These are phyloP conservation scores for Blastomyces gilchristii DNA, from an alignment of 2,329 filamentous ascomycete species.

Conservation along the genomic window DNA sequence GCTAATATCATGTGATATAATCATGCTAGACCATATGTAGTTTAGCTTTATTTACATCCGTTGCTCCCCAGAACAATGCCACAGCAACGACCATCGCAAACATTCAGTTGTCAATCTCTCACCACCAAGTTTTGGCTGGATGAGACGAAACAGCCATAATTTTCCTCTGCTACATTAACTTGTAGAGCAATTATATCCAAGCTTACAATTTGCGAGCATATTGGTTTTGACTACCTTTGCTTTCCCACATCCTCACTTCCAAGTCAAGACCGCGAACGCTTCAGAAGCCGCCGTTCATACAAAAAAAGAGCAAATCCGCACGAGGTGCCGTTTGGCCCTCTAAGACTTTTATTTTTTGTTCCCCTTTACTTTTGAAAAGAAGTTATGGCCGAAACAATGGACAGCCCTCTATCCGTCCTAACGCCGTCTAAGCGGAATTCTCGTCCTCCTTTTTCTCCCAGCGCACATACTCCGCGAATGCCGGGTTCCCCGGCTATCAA, in stretches of 20 bases:
- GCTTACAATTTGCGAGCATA: neutral
- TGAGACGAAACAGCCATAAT: neutral
- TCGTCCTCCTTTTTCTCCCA: conserved; percentile 20
- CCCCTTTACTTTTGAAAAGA: no score
- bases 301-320: neutral
- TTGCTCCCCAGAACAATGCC: conserved; percentile 20
- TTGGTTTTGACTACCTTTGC: neutral
- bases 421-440: conserved; percentile 34
- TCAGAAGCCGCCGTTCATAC: neutral
- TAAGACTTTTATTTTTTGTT: neutral
- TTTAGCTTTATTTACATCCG: conserved; percentile 26
- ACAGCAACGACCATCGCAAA: conserved; percentile 17
- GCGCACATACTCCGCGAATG: conserved; percentile 1
- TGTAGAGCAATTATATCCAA: neutral
- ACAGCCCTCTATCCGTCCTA: conserved; percentile 33
- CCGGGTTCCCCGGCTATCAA: neutral
- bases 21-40: conserved; percentile 12
- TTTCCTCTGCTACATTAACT: neutral
- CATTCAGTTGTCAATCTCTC: neutral
- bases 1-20: no score
- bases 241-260: no score
- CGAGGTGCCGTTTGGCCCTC: neutral
- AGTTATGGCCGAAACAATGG: conserved; percentile 22
- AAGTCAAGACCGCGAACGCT: neutral
- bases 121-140: neutral